A percentile compares a stretch with the other conserved stretches of the same genome.
phyloP scores from a whole-genome alignment of 495 filamentous ascomycete genomes.

The Hyaloscypha finlandica region DNA sequence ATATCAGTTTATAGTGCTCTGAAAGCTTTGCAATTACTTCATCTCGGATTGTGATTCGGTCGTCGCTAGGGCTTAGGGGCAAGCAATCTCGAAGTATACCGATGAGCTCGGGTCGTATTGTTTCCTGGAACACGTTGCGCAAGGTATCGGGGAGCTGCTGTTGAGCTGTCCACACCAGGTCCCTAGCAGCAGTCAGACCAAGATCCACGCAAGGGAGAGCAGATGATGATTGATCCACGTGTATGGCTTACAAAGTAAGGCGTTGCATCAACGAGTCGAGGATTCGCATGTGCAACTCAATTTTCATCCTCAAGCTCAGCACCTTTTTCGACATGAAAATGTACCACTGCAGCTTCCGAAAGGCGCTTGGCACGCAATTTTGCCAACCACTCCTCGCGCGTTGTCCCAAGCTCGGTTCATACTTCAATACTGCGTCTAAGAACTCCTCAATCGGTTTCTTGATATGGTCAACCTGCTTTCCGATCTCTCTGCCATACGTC shows the following conservation, averaged over 20 bases:
- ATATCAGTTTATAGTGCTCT: too few relatives aligned
- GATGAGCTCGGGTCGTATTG: background rate
- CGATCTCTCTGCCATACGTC: constrained; percentile 1
- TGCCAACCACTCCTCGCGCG: background rate
- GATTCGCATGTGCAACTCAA: constrained; percentile 17
- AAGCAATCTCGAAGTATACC: background rate
- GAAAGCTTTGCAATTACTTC: too few relatives aligned
- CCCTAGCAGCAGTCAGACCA: background rate
- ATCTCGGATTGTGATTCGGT: too few relatives aligned
- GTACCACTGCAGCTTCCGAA: background rate
- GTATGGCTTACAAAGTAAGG: constrained; percentile 13
- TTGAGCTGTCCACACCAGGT: constrained; percentile 2
- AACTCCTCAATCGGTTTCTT: background rate
- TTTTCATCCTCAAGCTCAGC: constrained; percentile 3
- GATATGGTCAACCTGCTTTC: background rate
- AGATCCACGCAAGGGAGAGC: too few relatives aligned
- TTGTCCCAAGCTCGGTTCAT: constrained; percentile 8
- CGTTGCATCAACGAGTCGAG: constrained; percentile 13
- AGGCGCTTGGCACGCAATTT: background rate
- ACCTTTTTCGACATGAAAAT: constrained; percentile 17
- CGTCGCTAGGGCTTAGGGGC: background rate
- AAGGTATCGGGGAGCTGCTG: background rate
- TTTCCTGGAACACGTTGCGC: background rate
- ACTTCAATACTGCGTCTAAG: background rate
- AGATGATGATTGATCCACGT: background rate